phyloP scores from a whole-genome alignment of 1,284 basidiomycete genomes.

The Sanghuangporus weigelae region DNA sequence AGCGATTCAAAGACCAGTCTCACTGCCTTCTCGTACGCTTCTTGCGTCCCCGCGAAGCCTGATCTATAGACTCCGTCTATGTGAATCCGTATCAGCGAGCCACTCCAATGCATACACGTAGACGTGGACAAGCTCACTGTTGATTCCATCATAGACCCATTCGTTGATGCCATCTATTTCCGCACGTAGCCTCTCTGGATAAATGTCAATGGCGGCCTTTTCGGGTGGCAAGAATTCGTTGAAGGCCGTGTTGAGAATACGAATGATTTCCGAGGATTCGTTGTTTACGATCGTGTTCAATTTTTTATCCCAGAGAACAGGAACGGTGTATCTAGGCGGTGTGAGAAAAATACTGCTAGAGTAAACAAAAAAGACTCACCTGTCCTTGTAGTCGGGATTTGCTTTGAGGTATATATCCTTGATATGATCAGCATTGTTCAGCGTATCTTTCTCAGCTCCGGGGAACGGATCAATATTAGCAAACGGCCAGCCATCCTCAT shows the following conservation, averaged over 20 bases:
- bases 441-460: constrained; percentile 65
- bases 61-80: constrained; percentile 83
- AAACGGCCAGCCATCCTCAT: constrained; percentile 84
- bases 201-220: constrained; percentile 67
- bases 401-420: constrained; percentile 84
- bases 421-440: constrained; percentile 68
- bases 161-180: constrained; percentile 87
- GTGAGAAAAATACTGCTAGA: neutral
- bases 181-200: constrained; percentile 63
- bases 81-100: neutral
- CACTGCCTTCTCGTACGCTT: constrained; percentile 80
- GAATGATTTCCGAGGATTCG: constrained; percentile 91
- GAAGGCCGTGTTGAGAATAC: constrained; percentile 85
- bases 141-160: constrained; percentile 83
- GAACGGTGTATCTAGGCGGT: constrained; percentile 71
- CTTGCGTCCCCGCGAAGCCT: constrained; percentile 83
- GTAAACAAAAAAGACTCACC: constrained; percentile 32
- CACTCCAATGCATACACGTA: neutral
- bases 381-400: constrained; percentile 63
- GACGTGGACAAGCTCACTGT: constrained; percentile 48
- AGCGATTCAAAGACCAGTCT: constrained; percentile 69
- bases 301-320: constrained; percentile 94
- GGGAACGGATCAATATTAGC: constrained; percentile 65
- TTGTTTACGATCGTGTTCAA: constrained; percentile 89
- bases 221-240: constrained; percentile 64